phyloP scores from a whole-genome alignment of 1,139 yeast species.

The Candida labiduridarum region DNA sequence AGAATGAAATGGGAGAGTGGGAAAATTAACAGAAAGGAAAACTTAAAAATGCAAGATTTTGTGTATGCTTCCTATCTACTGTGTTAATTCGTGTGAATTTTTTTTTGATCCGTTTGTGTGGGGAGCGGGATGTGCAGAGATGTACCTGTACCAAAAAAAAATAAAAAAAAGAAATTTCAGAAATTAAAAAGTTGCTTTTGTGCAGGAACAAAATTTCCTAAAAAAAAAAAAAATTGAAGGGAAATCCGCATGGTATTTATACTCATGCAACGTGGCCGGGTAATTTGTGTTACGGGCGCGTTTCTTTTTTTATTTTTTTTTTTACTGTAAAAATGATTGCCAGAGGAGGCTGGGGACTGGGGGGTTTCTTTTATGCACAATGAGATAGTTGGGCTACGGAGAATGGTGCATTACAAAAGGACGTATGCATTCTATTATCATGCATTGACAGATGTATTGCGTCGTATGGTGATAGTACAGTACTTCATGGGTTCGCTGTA shows the following conservation, averaged over 20 bases:
- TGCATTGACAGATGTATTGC: too few species aligned
- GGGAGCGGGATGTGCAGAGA: not conserved
- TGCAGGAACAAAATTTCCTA: not conserved
- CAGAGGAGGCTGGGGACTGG: too few species aligned
- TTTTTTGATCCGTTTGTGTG: not conserved
- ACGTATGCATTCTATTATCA: too few species aligned
- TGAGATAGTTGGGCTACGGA: too few species aligned
- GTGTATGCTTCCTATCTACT: constrained; percentile 1
- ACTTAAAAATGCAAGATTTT: constrained; percentile 1
- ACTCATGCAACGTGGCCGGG: constrained; percentile 4
- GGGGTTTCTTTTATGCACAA: too few species aligned
- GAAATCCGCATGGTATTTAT: constrained; percentile 5
- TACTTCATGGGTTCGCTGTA: too few species aligned
- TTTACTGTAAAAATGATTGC: not conserved
- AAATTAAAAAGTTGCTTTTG: too few species aligned
- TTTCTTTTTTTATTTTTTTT: not conserved
- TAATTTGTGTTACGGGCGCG: not conserved
- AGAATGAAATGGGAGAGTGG: not conserved
- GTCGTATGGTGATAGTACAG: too few species aligned
- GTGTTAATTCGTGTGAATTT: not conserved
- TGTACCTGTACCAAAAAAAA: not conserved
- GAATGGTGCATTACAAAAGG: too few species aligned
- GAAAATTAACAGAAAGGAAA: constrained; percentile 1
- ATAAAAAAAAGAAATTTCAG: not conserved
- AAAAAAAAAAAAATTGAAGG: constrained; percentile 1